Evolutionary conservation across 768 basidiomycete genomes (phyloP), one percentile per base, ranked within the genome.

Genomic region (Russula compacta): DNA sequence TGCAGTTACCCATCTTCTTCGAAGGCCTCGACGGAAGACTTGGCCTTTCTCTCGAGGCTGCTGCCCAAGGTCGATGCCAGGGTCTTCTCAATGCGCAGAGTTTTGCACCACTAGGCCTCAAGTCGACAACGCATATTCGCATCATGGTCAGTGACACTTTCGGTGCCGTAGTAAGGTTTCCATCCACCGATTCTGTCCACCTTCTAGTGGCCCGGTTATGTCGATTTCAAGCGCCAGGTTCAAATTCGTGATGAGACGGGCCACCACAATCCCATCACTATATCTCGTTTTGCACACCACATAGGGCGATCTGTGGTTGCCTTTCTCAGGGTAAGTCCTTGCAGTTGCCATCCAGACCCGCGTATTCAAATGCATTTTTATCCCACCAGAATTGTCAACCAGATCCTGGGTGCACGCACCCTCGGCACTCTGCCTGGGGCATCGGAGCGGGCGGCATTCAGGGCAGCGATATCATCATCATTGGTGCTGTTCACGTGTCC

Each of bases 1-100:
- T 64, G 10, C 59, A 61, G 15, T 32, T 40, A 12, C 63, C 63
- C 21, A 64, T 64, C 24, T 61, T 56, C 14, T 61, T 64, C 42
- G 19, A 38, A 15, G 21, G 42, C 24, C 0, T 3, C 2, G 38
- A 61, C 15, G 63, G 63, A 12, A 29, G 9, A 24, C 52, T 61
- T 2, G 63, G 63, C 1, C 32, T 61, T 39, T 14, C 63, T 19
- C 48, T 64, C 9, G 59, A 55, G 10, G 59, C 33, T 2, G n/a
- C 63, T 6, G 35, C 49, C 8, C 0, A 9, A 11, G 53, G 59
- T 15, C 59, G 43, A 10, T 61, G 53, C 43, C 4, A 33, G 10
- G 42, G 24, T 44, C 59, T 64, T 24, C 11, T 32, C 36, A 19
- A 42, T 9, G 48, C 53, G 1, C 39, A 50, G 10, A 0, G 6